These are phyloP conservation scores for Pleurotus giganteus DNA, from an alignment of 768 basidiomycete genomes.

Conservation along the genomic window DNA sequence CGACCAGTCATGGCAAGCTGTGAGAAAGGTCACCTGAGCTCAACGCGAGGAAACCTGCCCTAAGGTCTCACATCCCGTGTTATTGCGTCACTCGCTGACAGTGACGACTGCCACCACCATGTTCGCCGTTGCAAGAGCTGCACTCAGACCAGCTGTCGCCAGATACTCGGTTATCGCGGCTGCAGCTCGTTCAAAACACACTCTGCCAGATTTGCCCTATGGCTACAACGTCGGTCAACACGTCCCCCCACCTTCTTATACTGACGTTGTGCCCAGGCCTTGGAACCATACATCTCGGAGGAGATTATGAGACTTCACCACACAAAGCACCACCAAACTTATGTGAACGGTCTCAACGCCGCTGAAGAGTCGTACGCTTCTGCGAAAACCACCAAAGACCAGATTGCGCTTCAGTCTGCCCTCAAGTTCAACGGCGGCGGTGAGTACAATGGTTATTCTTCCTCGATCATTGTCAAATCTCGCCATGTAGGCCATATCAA, in stretches of 20 bases:
- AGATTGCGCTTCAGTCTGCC: conserved; percentile 86
- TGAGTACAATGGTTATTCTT: conserved; percentile 1
- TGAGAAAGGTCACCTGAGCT: neutral
- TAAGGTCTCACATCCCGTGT: neutral
- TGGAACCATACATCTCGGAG: conserved; percentile 89
- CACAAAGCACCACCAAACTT: conserved; percentile 93
- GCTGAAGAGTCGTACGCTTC: conserved; percentile 78
- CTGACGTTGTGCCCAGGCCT: conserved; percentile 36
- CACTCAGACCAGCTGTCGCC: conserved; percentile 34
- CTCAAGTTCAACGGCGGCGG: conserved; percentile 64
- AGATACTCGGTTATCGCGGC: neutral
- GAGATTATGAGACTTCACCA: conserved; percentile 97
- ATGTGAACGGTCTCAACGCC: conserved; percentile 89
- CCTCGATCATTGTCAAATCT: neutral
- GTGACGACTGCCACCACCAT: conserved; percentile 28
- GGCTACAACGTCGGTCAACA: conserved; percentile 57
- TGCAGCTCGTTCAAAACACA: conserved; percentile 38
- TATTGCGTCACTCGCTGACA: neutral
- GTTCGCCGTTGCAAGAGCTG: conserved; percentile 46
- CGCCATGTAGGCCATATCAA: conserved; percentile 78
- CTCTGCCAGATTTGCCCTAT: conserved; percentile 79
- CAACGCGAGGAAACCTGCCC: conserved; percentile 4
- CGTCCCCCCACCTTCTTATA: neutral
- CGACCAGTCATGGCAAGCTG: conserved; percentile 45
- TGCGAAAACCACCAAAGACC: conserved; percentile 67